Percentiles rank a stretch among this genome's conserved stretches.
phyloP scores from a whole-genome alignment of 257 asterid genomes.

The Haberlea rhodopensis region DNA sequence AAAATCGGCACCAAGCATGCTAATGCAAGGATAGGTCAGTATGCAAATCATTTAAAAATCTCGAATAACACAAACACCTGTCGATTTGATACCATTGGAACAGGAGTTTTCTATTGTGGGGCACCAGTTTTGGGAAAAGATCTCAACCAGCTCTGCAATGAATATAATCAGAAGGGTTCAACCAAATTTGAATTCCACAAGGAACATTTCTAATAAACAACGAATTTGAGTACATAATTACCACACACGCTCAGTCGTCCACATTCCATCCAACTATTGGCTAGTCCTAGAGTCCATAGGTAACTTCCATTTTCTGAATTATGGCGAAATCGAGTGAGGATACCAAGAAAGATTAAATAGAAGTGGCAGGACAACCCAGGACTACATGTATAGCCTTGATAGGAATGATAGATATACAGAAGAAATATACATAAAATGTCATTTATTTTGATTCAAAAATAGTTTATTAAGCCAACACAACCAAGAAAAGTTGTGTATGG shows the following conservation, averaged over 20 bases:
- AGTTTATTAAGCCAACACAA: conserved; percentile 31
- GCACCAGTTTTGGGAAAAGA: conserved; percentile 85
- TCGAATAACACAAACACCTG: neutral
- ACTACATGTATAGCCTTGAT: conserved; percentile 36
- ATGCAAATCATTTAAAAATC: neutral
- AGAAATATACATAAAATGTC: conserved; percentile 27
- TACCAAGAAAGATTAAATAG: conserved; percentile 9
- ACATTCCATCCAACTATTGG: conserved; percentile 29
- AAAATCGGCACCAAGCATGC: conserved; percentile 85
- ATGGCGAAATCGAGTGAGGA: conserved; percentile 3
- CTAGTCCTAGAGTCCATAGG: neutral
- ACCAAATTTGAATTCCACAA: conserved; percentile 95
- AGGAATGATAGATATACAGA: conserved; percentile 28
- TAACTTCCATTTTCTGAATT: conserved; percentile 15
- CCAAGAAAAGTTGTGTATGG: conserved; percentile 30
- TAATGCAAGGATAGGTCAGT: conserved; percentile 81
- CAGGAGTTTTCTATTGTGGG: conserved; percentile 96
- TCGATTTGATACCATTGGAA: conserved; percentile 17
- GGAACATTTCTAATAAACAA: conserved; percentile 67
- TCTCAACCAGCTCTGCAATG: conserved; percentile 75
- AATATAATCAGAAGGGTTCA: conserved; percentile 80
- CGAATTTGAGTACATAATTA: conserved; percentile 3
- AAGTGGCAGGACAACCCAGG: conserved; percentile 25
- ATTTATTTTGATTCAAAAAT: conserved; percentile 24
- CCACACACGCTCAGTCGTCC: conserved; percentile 11